phyloP scores from a whole-genome alignment of 495 filamentous ascomycete species.

The Neohortaea acidophila region DNA sequence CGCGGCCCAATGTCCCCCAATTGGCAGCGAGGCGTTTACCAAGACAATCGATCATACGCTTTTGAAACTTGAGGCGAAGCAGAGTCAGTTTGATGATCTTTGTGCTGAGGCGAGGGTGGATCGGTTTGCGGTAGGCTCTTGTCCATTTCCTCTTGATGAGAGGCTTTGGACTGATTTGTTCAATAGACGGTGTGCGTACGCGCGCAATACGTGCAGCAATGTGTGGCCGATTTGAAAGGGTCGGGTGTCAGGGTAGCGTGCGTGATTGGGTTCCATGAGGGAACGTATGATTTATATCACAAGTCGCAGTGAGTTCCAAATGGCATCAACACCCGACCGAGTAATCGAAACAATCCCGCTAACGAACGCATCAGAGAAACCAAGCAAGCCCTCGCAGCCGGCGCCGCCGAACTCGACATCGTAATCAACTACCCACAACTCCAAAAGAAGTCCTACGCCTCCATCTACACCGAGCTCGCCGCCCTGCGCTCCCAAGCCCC shows the following conservation, averaged over 20 bases:
- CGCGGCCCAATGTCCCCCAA: conserved; percentile 2
- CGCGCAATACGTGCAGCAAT: conserved; percentile 36
- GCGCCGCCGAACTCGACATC: conserved; percentile 52
- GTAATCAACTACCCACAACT: conserved; percentile 47
- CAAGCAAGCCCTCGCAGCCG: conserved; percentile 37
- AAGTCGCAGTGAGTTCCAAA: conserved; percentile 34
- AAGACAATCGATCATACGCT: conserved; percentile 51
- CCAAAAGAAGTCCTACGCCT: conserved; percentile 32
- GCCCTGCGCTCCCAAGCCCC: conserved; percentile 39
- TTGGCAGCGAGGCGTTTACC: conserved; percentile 16
- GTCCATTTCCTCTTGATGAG: neutral
- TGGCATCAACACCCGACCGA: too few species aligned
- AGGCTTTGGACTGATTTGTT: conserved; percentile 6
- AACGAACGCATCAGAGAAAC: conserved; percentile 36
- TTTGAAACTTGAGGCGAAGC: conserved; percentile 38
- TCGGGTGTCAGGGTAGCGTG: conserved; percentile 40
- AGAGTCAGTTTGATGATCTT: conserved; percentile 41
- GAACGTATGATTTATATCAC: conserved; percentile 36
- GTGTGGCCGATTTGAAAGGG: conserved; percentile 36
- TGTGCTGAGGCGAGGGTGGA: conserved; percentile 46
- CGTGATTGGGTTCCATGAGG: conserved; percentile 55
- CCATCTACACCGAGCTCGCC: conserved; percentile 42
- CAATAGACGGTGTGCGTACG: conserved; percentile 43
- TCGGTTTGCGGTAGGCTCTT: conserved; percentile 38
- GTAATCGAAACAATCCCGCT: too few species aligned